phyloP scores from a whole-genome alignment of 805 yeast genomes.

The Yamadazyma sp. region DNA sequence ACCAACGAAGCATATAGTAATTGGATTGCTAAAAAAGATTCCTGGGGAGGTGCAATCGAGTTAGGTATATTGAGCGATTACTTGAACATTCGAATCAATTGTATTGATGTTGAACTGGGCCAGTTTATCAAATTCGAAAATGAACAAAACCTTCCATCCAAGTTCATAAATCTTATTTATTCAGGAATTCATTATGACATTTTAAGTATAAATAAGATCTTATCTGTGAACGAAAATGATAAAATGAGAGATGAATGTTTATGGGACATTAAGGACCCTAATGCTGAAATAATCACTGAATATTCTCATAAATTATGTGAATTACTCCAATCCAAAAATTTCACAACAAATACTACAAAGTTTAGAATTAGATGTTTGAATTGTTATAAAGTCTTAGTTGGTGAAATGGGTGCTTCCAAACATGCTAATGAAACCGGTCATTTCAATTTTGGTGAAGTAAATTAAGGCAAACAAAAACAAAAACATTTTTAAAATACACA shows the following conservation, averaged over 20 bases:
- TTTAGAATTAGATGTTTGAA: slow-evolving; percentile 56
- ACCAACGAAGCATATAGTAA: slow-evolving; percentile 44
- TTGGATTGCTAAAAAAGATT: slow-evolving; percentile 59
- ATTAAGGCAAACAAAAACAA: too few species aligned
- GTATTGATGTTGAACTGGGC: slow-evolving; percentile 64
- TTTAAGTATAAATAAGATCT: slow-evolving; percentile 19
- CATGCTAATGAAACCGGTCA: slow-evolving; percentile 68
- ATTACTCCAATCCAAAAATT: slow-evolving; percentile 48
- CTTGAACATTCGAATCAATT: slow-evolving; percentile 50
- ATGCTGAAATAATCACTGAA: slow-evolving; percentile 29
- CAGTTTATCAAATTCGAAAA: slow-evolving; percentile 50
- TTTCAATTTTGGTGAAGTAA: slow-evolving; percentile 53
- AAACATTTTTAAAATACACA: too few species aligned
- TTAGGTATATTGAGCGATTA: slow-evolving; percentile 56
- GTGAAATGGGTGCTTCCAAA: slow-evolving; percentile 61
- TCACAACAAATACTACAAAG: slow-evolving; percentile 61
- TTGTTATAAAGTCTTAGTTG: slow-evolving; percentile 51
- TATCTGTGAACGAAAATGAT: slow-evolving; percentile 19
- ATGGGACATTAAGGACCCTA: slow-evolving; percentile 34
- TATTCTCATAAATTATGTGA: slow-evolving; percentile 34
- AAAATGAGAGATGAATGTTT: slow-evolving; percentile 35
- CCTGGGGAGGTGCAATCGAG: slow-evolving; percentile 88
- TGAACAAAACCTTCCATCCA: slow-evolving; percentile 30
- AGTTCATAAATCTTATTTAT: slow-evolving; percentile 55
- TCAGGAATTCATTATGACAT: slow-evolving; percentile 75